Evolutionary conservation across 2,329 filamentous ascomycete genomes (phyloP).

Genomic region (Fusarium buharicum): DNA sequence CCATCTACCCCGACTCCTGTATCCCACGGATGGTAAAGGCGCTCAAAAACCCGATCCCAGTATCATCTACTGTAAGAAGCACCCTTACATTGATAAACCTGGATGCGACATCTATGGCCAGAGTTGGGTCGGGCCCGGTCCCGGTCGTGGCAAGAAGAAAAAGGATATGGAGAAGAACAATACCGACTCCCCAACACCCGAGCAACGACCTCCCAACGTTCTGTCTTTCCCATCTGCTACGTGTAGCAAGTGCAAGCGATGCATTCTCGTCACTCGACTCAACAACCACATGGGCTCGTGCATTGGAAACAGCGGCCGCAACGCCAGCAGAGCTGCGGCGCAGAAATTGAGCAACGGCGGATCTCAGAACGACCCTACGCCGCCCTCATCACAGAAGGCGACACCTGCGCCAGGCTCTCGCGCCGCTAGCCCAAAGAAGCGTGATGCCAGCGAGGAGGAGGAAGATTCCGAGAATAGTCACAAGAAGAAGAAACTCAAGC

Average conservation of each 20-base stretch:
- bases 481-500: constrained; percentile 70
- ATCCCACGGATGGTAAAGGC: constrained; percentile 77
- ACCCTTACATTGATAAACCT: constrained; percentile 79
- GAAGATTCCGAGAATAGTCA: constrained; percentile 61
- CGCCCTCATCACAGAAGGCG: constrained; percentile 70
- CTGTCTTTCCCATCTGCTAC: constrained; percentile 73
- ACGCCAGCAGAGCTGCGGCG: constrained; percentile 69
- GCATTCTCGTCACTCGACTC: constrained; percentile 71
- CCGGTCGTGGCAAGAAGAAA: constrained; percentile 80
- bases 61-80: constrained; percentile 80
- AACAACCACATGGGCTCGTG: constrained; percentile 77
- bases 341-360: constrained; percentile 71
- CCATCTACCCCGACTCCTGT: constrained; percentile 76
- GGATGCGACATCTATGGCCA: constrained; percentile 86
- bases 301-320: constrained; percentile 72
- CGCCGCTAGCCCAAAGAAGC: constrained; percentile 66
- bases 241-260: constrained; percentile 74
- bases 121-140: constrained; percentile 78
- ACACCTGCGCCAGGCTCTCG: constrained; percentile 67
- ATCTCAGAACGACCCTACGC: constrained; percentile 66
- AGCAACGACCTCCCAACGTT: constrained; percentile 68
- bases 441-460: constrained; percentile 66
- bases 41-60: constrained; percentile 72
- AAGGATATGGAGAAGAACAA: constrained; percentile 76
- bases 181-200: constrained; percentile 60